Conservation (phyloP, 139 green algal species). For the Closterium sp. region DNA sequence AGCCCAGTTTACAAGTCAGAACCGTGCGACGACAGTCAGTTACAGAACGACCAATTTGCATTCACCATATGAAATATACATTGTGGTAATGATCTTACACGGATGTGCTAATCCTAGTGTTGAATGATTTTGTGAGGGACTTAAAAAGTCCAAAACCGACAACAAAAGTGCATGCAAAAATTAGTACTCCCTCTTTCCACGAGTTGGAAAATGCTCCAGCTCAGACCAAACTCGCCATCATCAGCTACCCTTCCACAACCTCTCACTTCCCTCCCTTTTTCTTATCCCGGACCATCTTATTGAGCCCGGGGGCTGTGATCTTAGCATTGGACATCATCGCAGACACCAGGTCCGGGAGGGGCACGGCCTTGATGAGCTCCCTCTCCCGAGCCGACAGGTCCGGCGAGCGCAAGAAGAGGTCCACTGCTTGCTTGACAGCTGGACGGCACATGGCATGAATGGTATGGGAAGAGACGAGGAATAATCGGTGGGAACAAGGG, state of each 20-base stretch:
- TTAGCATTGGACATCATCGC: conserved; percentile 85
- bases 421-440: conserved; percentile 14
- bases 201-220: no score
- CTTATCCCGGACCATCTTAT: conserved; percentile 69
- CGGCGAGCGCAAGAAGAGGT: conserved; percentile 61
- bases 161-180: no score
- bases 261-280: conserved; percentile 60
- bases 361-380: conserved; percentile 70
- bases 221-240: no score
- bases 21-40: no score
- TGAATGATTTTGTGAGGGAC: no score
- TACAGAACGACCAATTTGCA: no score
- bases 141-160: no score
- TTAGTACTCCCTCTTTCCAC: no score
- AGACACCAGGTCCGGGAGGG: conserved; percentile 81
- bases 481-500: background rate
- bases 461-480: background rate
- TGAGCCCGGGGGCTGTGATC: conserved; percentile 78
- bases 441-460: background rate
- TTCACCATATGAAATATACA: no score
- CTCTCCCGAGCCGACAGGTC: conserved; percentile 54
- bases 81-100: no score
- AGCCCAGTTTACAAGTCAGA: no score
- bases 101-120: no score
- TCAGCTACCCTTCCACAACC: background rate